A percentile compares a stretch with the other conserved stretches of the same genome.
Conservation (phyloP, 192 early-diverging fungal species). For the Podila verticillata region DNA sequence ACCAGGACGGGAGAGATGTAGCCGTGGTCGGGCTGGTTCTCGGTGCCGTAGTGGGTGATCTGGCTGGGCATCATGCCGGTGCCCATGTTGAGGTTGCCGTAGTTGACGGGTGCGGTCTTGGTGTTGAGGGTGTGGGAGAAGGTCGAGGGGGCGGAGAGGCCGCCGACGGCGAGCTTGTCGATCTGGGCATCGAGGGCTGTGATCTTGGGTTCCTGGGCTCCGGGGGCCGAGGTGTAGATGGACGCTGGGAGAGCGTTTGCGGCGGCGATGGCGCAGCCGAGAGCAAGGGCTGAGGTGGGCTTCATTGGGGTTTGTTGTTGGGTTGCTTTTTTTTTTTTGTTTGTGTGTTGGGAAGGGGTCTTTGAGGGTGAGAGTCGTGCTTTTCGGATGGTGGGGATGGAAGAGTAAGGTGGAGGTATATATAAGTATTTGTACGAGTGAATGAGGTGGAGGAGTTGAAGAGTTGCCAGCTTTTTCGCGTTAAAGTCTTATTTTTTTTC, state of each 20-base stretch:
- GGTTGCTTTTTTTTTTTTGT: not conserved
- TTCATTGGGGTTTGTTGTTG: not conserved
- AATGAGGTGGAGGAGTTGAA: too few relatives aligned
- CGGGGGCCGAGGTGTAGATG: constrained; percentile 1
- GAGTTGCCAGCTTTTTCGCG: too few relatives aligned
- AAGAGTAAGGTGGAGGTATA: too few relatives aligned
- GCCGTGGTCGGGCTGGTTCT: constrained; percentile 39
- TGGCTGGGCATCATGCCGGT: constrained; percentile 46
- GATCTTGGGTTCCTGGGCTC: not conserved
- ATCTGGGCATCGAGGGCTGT: constrained; percentile 14
- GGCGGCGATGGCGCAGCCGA: constrained; percentile 18
- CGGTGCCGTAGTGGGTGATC: constrained; percentile 36
- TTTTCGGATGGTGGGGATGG: too few relatives aligned
- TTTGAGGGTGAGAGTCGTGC: not conserved
- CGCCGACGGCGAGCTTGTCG: constrained; percentile 20
- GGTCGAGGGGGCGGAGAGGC: constrained; percentile 17
- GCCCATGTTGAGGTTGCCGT: constrained; percentile 41
- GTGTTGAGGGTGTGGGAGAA: constrained; percentile 31
- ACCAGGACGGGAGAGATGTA: constrained; percentile 27
- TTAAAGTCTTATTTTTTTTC: too few relatives aligned
- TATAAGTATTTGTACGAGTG: too few relatives aligned
- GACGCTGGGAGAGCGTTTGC: constrained; percentile 8
- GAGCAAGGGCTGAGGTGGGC: constrained; percentile 8
- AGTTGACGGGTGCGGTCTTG: constrained; percentile 31
- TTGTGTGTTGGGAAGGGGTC: not conserved